Percentiles rank a stretch among this genome's conserved stretches.
Conservation (phyloP, 805 yeast species). For the Yamadazyma sp. region DNA sequence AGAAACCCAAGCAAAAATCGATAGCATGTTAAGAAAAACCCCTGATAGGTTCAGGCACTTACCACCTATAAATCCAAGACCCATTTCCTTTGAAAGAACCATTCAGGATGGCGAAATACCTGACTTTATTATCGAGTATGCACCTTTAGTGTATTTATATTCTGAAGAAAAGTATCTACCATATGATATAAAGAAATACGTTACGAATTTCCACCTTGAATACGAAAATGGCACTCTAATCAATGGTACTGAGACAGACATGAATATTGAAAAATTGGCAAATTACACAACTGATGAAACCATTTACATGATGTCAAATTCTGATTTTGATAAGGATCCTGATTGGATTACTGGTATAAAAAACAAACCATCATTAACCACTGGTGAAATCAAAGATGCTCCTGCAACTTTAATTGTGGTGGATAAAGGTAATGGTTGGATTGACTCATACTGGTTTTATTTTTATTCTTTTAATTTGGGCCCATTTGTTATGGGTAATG, state of each 20-base stretch:
- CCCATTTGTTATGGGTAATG: conserved; percentile 95
- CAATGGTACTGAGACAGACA: conserved; percentile 28
- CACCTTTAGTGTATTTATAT: conserved; percentile 82
- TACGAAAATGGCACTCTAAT: conserved; percentile 46
- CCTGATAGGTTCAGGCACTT: conserved; percentile 23
- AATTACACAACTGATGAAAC: conserved; percentile 24
- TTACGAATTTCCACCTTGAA: conserved; percentile 59
- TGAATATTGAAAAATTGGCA: conserved; percentile 33
- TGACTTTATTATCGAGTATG: conserved; percentile 54
- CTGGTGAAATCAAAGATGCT: conserved; percentile 70
- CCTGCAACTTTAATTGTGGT: conserved; percentile 81
- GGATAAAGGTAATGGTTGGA: conserved; percentile 92
- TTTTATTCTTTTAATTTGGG: conserved; percentile 93
- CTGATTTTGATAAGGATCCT: conserved; percentile 69
- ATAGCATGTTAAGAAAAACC: conserved; percentile 21
- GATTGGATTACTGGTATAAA: conserved; percentile 78
- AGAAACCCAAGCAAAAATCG: conserved; percentile 13
- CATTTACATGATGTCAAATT: conserved; percentile 60
- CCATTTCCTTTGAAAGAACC: conserved; percentile 32
- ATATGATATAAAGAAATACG: conserved; percentile 70
- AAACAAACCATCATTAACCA: conserved; percentile 65
- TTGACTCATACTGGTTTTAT: conserved; percentile 95
- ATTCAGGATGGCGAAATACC: conserved; percentile 59
- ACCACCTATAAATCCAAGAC: conserved; percentile 38
- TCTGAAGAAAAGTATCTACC: conserved; percentile 88